Evolutionary conservation across 805 yeast species (phyloP), one percentile per base, ranked within the genome.

Genomic region (Cyberlindnera samutprakarnensis): DNA sequence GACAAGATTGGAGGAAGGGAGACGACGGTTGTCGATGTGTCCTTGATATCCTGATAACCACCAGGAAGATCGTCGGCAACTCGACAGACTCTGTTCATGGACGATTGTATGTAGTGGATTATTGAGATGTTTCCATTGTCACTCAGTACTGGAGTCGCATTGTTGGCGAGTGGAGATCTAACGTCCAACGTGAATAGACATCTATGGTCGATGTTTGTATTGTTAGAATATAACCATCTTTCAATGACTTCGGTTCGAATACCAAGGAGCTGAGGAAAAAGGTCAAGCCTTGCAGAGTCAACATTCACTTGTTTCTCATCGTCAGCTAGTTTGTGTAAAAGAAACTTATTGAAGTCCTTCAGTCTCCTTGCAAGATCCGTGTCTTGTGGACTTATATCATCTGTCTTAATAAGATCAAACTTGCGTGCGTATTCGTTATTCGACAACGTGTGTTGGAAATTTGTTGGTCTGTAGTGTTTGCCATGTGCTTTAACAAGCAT

Each of bases 401-500:
- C 76, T 20, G 60, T 63, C 31, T 73, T 72, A 2, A 77, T 44
- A 11, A 85, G 58, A 0, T 78, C 78, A 19, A 70, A 50, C 4
- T 61, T 59, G 14, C 58, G 49, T 0, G 84, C 83, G 20, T 72
- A 72, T 1, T 68, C 66, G 6, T 64, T 53, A 1, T 66, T 52
- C 8, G 65, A 61, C 24, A 81, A 49, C 4, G 73, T 53, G 22
- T 64, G 60, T 42, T 76, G 79, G 49, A 90, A 86, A 51, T 92
- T 92, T 2, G 87, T 65, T 0, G 95, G 80, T 24, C 84, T 73
- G 46, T 90, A 86, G 44, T 82, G 84, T 23, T 72, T 70, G 0
- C 94, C 92, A 11, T 69, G 59, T 0, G 95, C 86, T 52, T 84
- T 83, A 25, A 68, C 69, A 58, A 90, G 69, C 98, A 92, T 90